These are phyloP conservation scores for Lentinula aciculospora DNA, from an alignment of 768 basidiomycete species.

Conservation along the genomic window DNA sequence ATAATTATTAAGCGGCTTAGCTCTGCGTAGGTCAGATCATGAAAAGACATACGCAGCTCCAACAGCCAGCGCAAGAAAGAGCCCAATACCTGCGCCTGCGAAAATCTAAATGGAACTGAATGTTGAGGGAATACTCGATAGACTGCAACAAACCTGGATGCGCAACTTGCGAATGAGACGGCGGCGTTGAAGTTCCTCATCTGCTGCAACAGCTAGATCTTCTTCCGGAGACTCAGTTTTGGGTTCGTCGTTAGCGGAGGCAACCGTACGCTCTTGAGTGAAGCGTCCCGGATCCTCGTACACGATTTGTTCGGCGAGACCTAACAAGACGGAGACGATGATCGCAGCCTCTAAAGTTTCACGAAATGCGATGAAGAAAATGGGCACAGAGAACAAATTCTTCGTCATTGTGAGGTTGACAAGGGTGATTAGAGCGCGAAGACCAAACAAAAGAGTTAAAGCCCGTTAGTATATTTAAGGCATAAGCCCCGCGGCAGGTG, in stretches of 20 bases:
- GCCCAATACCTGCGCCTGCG: conserved; percentile 64
- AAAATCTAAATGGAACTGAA: conserved; percentile 58
- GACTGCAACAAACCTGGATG: conserved; percentile 40
- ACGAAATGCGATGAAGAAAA: conserved; percentile 96
- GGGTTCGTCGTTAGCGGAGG: neutral
- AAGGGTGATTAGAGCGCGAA: neutral
- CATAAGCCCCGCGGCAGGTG: neutral
- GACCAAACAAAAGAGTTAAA: neutral
- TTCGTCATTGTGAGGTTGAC: conserved; percentile 43
- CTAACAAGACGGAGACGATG: conserved; percentile 88
- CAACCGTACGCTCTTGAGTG: conserved; percentile 7
- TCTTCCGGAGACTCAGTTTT: conserved; percentile 14
- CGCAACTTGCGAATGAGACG: conserved; percentile 63
- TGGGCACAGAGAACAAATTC: conserved; percentile 81
- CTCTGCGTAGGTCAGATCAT: neutral
- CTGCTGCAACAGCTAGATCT: conserved; percentile 20
- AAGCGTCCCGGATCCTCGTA: conserved; percentile 25
- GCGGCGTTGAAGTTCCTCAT: conserved; percentile 26
- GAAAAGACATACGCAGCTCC: conserved; percentile 59
- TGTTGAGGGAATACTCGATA: too few species aligned
- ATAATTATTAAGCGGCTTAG: neutral
- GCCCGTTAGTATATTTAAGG: neutral
- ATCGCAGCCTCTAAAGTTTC: conserved; percentile 91
- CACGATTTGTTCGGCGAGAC: conserved; percentile 85
- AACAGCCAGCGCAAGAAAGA: conserved; percentile 75